These are phyloP conservation scores for Paecilomyces fulvus DNA, from an alignment of 2,329 filamentous ascomycete species.

Conservation along the genomic window DNA sequence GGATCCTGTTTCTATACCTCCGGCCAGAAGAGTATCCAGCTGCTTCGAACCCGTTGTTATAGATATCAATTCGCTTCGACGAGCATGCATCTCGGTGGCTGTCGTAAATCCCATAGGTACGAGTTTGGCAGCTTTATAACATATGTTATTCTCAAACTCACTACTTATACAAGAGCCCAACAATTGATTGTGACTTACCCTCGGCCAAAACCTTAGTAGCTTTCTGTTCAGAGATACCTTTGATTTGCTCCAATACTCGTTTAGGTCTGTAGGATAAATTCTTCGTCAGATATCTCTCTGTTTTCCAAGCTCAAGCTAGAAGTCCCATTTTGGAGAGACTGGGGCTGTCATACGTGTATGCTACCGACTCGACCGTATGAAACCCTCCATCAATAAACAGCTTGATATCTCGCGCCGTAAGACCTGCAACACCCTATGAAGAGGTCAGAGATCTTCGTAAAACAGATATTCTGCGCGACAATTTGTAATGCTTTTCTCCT, in stretches of 20 bases:
- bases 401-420: constrained; percentile 94
- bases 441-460: constrained; percentile 6
- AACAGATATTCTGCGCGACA: neutral
- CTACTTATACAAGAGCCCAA: neutral
- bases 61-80: constrained; percentile 91
- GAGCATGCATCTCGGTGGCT: constrained; percentile 96
- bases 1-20: constrained; percentile 91
- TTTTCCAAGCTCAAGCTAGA: neutral
- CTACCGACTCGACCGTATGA: constrained; percentile 91
- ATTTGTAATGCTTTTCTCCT: neutral
- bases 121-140: constrained; percentile 68
- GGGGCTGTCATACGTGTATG: constrained; percentile 62
- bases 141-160: constrained; percentile 5
- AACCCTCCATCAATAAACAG: constrained; percentile 84
- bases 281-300: constrained; percentile 12
- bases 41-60: constrained; percentile 98
- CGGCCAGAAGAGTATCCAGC: constrained; percentile 86
- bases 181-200: constrained; percentile 46
- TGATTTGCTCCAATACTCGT: constrained; percentile 83
- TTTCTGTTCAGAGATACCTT: constrained; percentile 96
- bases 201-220: constrained; percentile 84
- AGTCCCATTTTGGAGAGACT: neutral
- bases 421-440: constrained; percentile 69
- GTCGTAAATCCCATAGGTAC: constrained; percentile 99
- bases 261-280: constrained; percentile 43